Conservation (phyloP, 495 filamentous ascomycete genomes). For the Terfezia claveryi region DNA sequence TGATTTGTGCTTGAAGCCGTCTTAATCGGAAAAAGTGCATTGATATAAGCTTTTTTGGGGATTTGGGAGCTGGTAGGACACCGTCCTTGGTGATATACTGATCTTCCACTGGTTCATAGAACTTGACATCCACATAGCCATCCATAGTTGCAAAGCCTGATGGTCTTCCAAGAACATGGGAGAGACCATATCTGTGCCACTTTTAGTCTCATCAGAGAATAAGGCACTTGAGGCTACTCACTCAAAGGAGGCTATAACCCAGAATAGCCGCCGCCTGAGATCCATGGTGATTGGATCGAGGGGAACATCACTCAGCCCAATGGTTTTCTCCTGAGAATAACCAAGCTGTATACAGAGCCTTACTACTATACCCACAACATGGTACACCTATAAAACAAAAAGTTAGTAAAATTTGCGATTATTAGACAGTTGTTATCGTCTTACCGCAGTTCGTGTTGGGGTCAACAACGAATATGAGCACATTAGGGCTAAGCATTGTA, state of each 20-base stretch:
- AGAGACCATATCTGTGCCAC: constrained; percentile 33
- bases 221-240: constrained; percentile 19
- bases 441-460: constrained; percentile 61
- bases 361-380: constrained; percentile 66
- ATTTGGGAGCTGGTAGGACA: constrained; percentile 36
- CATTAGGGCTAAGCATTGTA: constrained; percentile 78
- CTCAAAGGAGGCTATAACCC: constrained; percentile 71
- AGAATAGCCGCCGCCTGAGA: constrained; percentile 68
- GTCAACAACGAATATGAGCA: constrained; percentile 81
- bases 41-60: constrained; percentile 59
- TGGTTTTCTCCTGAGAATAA: constrained; percentile 64
- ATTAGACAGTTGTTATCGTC: not conserved
- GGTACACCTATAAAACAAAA: constrained; percentile 32
- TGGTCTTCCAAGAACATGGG: constrained; percentile 65
- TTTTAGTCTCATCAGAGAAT: not conserved
- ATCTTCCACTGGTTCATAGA: constrained; percentile 60
- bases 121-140: constrained; percentile 62
- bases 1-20: constrained; percentile 64
- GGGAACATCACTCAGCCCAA: constrained; percentile 31
- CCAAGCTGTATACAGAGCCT: constrained; percentile 72
- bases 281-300: constrained; percentile 55
- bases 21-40: constrained; percentile 91
- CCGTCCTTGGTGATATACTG: constrained; percentile 58
- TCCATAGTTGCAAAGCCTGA: constrained; percentile 55
- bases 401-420: not conserved